Base-by-base conservation (phyloP, 73 alveolate species). In the Uronychia setigera region DNA sequence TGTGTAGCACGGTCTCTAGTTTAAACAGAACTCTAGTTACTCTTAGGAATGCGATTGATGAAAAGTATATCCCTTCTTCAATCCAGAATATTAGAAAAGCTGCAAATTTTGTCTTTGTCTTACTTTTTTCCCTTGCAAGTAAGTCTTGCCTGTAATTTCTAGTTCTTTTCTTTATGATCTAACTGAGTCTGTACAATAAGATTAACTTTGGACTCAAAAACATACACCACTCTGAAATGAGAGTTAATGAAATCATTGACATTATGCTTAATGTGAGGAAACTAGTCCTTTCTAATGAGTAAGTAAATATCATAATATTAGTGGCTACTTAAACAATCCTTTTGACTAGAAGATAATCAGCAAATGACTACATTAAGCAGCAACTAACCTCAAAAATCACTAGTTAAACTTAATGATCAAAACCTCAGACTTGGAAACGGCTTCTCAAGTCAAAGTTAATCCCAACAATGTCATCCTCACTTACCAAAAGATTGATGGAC, bases 21-120 rank as follows among this genome's bases (percentile, higher is more conserved):
- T 0, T 60, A 59, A 79, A 83, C 88, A 78, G 92, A 30, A 58
- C 87, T 25, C 59, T 58, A 29, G 75, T 33, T 35, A 25, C 79
- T 19, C 76, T 86, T 29, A 86, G 88, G 58, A 60, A 78, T 29
- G 92, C 92, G 31, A 86, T 86, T 5, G 92, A 86, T 79, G 92
- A 86, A 59, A 86, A 80, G 80, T 86, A 76, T 59, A 35, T 86
- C 9, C 87, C 92, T n/a, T 9, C 34, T 27, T 35, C 78, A 19
- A 86, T 86, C 26, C 79, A 80, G 32, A 57, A 79, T 33, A 59
- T 86, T 29, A 57, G 84, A 29, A 33, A 28, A 19, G 92, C 76
- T 28, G 88, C 84, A 1, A 86, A 86, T 79, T 27, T 80, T 27
- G 88, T 80, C 27, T 80, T 78, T 83, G 0, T 86, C 19, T 1